phyloP scores from a whole-genome alignment of 2,329 filamentous ascomycete genomes.

The Mycosphaerella sp. region DNA sequence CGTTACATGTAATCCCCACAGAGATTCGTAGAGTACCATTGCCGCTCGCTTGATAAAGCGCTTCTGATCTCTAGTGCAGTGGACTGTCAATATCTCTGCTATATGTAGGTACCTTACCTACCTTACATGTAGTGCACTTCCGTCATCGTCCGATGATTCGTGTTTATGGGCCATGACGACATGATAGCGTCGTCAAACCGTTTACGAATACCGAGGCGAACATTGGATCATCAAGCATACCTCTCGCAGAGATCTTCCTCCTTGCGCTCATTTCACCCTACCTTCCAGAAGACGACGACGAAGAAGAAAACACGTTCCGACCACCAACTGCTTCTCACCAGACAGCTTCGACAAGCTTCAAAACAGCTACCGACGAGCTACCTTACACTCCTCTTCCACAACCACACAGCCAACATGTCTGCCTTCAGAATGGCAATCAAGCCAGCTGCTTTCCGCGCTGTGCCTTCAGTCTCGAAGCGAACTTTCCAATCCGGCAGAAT shows the following conservation, averaged over 20 bases:
- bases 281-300: too few species aligned
- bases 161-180: background rate
- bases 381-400: too few species aligned
- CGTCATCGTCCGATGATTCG: background rate
- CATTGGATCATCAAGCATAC: background rate
- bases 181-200: background rate
- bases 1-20: too few species aligned
- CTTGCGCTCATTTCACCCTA: too few species aligned
- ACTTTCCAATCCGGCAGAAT: slow-evolving; percentile 37
- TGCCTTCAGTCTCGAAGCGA: slow-evolving; percentile 17
- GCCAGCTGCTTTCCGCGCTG: slow-evolving; percentile 7
- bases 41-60: too few species aligned
- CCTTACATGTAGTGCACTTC: background rate
- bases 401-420: background rate
- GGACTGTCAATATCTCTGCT: too few species aligned
- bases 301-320: background rate
- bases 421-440: background rate
- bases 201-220: slow-evolving; percentile 4
- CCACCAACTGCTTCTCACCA: background rate
- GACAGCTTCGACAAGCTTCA: background rate
- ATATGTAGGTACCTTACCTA: too few species aligned
- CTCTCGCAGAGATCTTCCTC: background rate
- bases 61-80: too few species aligned
- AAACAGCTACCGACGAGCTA: background rate
- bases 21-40: too few species aligned